phyloP scores from a whole-genome alignment of 306 rosid species.

The Vigna unguiculata region DNA sequence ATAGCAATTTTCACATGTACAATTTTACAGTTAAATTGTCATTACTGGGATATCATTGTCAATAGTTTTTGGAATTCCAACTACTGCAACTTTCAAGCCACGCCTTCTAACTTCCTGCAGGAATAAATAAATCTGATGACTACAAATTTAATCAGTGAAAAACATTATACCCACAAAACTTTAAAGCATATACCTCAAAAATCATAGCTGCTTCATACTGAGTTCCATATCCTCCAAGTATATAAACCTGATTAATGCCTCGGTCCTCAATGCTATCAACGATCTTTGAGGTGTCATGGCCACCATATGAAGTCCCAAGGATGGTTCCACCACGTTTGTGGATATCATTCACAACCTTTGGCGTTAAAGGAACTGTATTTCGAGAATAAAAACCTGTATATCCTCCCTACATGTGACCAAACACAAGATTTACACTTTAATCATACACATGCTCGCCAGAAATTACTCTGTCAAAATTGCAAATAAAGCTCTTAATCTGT shows the following conservation, averaged over 20 bases:
- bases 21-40: slow-evolving; percentile 14
- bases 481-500: slow-evolving; percentile 2
- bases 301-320: slow-evolving; percentile 91
- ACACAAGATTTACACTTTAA: slow-evolving; percentile 15
- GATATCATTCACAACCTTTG: slow-evolving; percentile 85
- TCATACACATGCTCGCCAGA: slow-evolving; percentile 1
- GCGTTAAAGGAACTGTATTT: slow-evolving; percentile 74
- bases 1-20: slow-evolving; percentile 5
- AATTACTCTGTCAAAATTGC: background rate
- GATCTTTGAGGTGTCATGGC: slow-evolving; percentile 86
- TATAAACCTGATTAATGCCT: slow-evolving; percentile 93
- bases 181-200: slow-evolving; percentile 66
- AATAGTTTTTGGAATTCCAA: slow-evolving; percentile 97
- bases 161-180: background rate
- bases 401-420: slow-evolving; percentile 73
- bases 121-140: slow-evolving; percentile 13
- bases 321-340: slow-evolving; percentile 98
- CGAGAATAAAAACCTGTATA: slow-evolving; percentile 84
- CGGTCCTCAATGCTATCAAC: slow-evolving; percentile 92
- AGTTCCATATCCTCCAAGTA: slow-evolving; percentile 95
- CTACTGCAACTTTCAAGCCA: slow-evolving; percentile 84
- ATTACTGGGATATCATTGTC: slow-evolving; percentile 93
- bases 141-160: background rate
- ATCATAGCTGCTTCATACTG: slow-evolving; percentile 86
- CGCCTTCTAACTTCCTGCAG: slow-evolving; percentile 82